Evolutionary conservation across 257 asterid genomes (phyloP).

Genomic region (Lantana camara): DNA sequence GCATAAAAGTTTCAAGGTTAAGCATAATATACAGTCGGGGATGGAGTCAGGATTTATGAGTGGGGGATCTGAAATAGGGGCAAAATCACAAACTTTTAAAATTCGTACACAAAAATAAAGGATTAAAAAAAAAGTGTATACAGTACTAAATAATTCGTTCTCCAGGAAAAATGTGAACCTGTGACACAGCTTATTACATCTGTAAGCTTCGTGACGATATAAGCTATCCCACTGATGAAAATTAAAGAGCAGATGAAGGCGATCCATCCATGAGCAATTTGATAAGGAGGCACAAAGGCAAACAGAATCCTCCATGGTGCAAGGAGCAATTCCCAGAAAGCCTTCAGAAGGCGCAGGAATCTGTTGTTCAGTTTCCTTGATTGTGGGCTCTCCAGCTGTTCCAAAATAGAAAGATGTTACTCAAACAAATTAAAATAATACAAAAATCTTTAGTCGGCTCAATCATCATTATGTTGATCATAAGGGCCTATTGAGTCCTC

Average conservation of each 20-base stretch:
- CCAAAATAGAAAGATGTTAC: conserved; percentile 11
- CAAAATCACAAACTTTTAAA: no score
- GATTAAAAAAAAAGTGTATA: background rate
- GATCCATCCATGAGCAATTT: conserved; percentile 94
- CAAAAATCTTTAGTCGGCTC: no score
- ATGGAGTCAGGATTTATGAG: no score
- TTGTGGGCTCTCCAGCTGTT: conserved; percentile 67
- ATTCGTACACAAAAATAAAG: no score
- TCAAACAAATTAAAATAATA: background rate
- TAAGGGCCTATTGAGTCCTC: no score
- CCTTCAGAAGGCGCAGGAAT: conserved; percentile 47
- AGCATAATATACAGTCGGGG: no score
- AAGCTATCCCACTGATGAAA: conserved; percentile 92
- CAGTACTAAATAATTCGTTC: background rate
- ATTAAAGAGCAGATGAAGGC: conserved; percentile 74
- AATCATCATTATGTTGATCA: no score
- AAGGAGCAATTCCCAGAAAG: conserved; percentile 64
- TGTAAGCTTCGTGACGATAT: conserved; percentile 77
- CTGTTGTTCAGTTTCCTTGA: conserved; percentile 55
- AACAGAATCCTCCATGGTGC: conserved; percentile 86
- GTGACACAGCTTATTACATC: conserved; percentile 87
- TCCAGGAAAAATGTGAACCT: conserved; percentile 43
- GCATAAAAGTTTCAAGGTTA: conserved; percentile 29
- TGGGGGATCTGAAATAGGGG: no score
- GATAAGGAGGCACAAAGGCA: conserved; percentile 90